These are phyloP conservation scores for Verticillium nubilum DNA, from an alignment of 2,329 filamentous ascomycete genomes.

Conservation along the genomic window DNA sequence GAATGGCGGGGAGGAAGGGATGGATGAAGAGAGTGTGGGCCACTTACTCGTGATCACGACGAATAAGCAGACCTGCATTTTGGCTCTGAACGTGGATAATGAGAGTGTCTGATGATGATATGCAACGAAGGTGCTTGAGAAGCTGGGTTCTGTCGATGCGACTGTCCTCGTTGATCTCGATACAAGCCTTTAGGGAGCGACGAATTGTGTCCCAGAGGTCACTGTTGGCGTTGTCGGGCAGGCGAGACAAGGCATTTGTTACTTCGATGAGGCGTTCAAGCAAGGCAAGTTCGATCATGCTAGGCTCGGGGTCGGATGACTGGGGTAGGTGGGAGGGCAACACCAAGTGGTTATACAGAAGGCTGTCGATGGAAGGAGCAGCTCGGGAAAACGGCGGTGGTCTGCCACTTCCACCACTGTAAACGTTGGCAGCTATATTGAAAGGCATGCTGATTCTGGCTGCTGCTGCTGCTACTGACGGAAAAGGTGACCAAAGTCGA, in stretches of 20 bases:
- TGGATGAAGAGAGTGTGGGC: too few relatives aligned
- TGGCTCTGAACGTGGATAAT: constrained; percentile 14
- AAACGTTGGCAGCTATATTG: too few relatives aligned
- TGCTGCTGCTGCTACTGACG: too few relatives aligned
- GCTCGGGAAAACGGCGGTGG: too few relatives aligned
- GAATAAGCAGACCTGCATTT: constrained; percentile 25
- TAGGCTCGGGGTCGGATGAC: background rate
- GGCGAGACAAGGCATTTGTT: too few relatives aligned
- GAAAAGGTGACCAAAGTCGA: too few relatives aligned
- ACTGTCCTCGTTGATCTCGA: constrained; percentile 1
- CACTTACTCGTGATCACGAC: constrained; percentile 19
- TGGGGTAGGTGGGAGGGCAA: background rate
- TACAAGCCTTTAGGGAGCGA: constrained; percentile 2
- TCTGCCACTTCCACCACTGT: background rate
- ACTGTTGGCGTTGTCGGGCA: background rate
- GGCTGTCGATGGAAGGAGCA: too few relatives aligned
- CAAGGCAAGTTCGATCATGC: background rate
- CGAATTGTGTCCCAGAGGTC: background rate
- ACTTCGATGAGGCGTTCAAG: background rate
- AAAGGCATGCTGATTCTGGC: too few relatives aligned
- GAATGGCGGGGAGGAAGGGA: background rate
- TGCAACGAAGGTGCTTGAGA: background rate
- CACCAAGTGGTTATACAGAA: background rate
- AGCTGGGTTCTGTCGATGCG: constrained; percentile 5
- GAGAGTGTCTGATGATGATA: constrained; percentile 1